Conservation (phyloP, 2,329 filamentous ascomycete species). For the Scleromitrula shiraiana region DNA sequence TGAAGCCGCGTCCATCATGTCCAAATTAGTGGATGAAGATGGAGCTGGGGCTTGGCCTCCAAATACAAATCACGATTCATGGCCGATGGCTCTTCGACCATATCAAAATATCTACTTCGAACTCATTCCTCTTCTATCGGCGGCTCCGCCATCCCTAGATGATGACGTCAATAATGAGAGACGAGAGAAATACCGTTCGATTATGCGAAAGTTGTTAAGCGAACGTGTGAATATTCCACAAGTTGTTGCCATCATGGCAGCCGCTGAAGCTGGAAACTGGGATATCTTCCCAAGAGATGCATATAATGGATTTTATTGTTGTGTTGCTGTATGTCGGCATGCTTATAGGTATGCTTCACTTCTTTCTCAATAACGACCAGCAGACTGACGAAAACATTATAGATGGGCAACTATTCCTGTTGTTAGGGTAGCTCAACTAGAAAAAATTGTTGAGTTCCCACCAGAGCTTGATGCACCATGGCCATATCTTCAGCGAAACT, state of each 20-base stretch:
- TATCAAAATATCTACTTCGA: slow-evolving; percentile 1
- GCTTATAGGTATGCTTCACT: not conserved
- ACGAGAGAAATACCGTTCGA: not conserved
- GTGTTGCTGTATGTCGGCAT: slow-evolving; percentile 5
- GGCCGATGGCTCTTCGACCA: slow-evolving; percentile 1
- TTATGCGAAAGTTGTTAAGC: not conserved
- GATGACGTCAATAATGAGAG: not conserved
- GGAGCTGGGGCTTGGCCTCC: slow-evolving; percentile 9
- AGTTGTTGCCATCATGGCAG: not conserved
- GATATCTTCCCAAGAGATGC: not conserved
- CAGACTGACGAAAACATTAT: not conserved
- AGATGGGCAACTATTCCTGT: slow-evolving; percentile 9
- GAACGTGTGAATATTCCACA: not conserved
- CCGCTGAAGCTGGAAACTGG: not conserved
- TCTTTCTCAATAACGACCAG: not conserved
- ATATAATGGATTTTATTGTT: slow-evolving; percentile 7
- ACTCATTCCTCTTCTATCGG: slow-evolving; percentile 1
- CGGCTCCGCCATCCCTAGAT: not conserved
- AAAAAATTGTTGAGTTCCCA: slow-evolving; percentile 4
- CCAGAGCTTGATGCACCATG: slow-evolving; percentile 1
- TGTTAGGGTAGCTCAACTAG: slow-evolving; percentile 2
- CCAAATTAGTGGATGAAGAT: not conserved
- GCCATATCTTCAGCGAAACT: slow-evolving; percentile 5
- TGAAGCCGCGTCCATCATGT: not conserved
- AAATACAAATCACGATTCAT: not conserved